Conservation (phyloP, 495 filamentous ascomycete species). For the Neurospora sp. region DNA sequence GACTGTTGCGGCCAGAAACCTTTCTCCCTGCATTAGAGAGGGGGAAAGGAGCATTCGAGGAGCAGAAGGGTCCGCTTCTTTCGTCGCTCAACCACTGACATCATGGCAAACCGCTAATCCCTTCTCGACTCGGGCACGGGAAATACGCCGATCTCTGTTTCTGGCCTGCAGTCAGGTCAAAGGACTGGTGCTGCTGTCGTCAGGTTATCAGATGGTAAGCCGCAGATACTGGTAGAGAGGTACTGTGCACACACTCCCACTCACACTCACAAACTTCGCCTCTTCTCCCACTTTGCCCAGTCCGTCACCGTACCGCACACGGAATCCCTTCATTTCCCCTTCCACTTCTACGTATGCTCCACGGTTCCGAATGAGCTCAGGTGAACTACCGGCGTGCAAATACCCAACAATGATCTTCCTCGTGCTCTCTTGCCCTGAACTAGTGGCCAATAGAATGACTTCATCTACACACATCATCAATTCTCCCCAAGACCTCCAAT, state of each 20-base stretch:
- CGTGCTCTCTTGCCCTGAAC: not conserved
- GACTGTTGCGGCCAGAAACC: not conserved
- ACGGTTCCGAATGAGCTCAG: not conserved
- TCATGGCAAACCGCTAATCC: conserved; percentile 12
- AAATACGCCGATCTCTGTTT: conserved; percentile 4
- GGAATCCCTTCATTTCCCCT: not conserved
- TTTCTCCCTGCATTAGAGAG: conserved; percentile 2
- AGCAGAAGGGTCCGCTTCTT: not conserved
- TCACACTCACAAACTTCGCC: conserved; percentile 1
- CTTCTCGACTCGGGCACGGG: conserved; percentile 1
- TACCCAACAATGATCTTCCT: not conserved
- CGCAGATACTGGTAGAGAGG: not conserved
- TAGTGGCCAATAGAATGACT: conserved; percentile 21
- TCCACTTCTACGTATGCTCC: not conserved
- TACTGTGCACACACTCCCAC: not conserved
- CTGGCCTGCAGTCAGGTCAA: not conserved
- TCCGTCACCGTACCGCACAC: not conserved
- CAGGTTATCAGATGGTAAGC: not conserved
- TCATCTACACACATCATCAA: conserved; percentile 1
- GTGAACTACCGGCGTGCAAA: not conserved
- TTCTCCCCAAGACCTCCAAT: conserved; percentile 12
- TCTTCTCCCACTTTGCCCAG: not conserved
- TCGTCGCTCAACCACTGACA: conserved; percentile 20
- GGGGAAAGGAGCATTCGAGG: not conserved
- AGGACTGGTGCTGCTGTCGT: not conserved